Base-by-base conservation (phyloP, 1,139 yeast species). In the Yamadazyma jaroonii region DNA sequence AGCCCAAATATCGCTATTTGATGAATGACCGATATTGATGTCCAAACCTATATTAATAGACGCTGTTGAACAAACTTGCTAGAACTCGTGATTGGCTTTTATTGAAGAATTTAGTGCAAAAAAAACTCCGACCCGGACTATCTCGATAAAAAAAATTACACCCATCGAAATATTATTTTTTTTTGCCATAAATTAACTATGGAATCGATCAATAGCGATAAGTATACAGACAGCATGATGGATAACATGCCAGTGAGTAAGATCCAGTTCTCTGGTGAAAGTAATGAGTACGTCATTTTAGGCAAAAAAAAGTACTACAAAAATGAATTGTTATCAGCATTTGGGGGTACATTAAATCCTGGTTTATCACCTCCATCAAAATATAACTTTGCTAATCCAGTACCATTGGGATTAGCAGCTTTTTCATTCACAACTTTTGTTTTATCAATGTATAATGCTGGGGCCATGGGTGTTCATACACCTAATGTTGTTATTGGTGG, bases 321-420 rank as follows among this genome's bases (percentile, higher is more conserved):
- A 30, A 60, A 59, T 38, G 75, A 70, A 45, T 63, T 70, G 46
- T 55, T 62, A 63, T 45, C 49, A 26, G 76, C 75, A 7, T 54
- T 61, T 36, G 65, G 64, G 27, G 64, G 62, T 56, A 50, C 64
- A 7, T 61, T 69, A 49, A 66, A 62, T 39, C 69, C 67, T 2
- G 74, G 67, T 31, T 53, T 56, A 26, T 37, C 67, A 0, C 70
- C 74, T 4, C 59, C 54, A 36, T 69, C 73, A 17, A 47, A 44
- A 17, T 53, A 62, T 36, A 48, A 62, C 36, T 59, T 70, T 41
- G 84, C 74, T 26, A 79, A 81, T 49, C 83, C 86, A 1, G 76
- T 79, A 20, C 84, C 87, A 3, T 59, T 79, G 43, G 86, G 85
- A 2, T 64, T 79, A 40, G 64, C 74, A 20, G 78, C 76, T 2